Base-by-base conservation (phyloP, 2,329 filamentous ascomycete species). In the Clonostachys chloroleuca region DNA sequence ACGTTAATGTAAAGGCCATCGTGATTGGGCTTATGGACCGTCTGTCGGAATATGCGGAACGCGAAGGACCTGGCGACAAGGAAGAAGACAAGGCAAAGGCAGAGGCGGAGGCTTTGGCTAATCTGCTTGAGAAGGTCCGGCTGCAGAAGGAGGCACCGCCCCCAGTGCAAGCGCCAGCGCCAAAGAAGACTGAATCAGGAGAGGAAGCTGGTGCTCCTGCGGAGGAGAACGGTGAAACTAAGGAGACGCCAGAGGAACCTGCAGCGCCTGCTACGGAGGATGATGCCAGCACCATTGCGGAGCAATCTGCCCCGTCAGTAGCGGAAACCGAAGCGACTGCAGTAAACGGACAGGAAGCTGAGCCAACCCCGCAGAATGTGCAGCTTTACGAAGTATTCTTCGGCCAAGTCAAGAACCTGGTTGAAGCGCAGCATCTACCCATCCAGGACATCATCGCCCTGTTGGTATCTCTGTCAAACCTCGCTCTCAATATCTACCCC, bases 11-110 rank as follows among this genome's bases (percentile, higher is more conserved):
- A 69, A 99, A 99, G 72, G 88, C 89, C 42, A 99, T 99, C 49
- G 92, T 99, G 10, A 96, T 97, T 61, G 94, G 92, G 24, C 75
- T 99, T 50, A 99, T 99, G 95, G 92, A 99, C 62, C 84, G 94
- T 37, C 70, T 99, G 33, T 96, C 94, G 7, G 86, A 91, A 47
- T 99, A 96, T 65, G 92, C 94, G n/a, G 87, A 94, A 57, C 81
- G 92, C 48, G 92, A 97, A 66, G 81, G 89, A 5, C 81, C 89
- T 54, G 79, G 81, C 20, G 85, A 88, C 47, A 77, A 81, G 17
- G 75, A 79, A 6, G 85, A 89, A 47, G 82, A 92, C 55, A 83
- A 83, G 54, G 83, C 84, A 52, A 86, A 89, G 65, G 74, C 82
- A 30, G 94, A 99, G 67, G 85, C 94, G 54, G 89, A 96, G 46